These are phyloP conservation scores for Xylariaceae sp. DNA, from an alignment of 2,329 filamentous ascomycete species.

Conservation along the genomic window DNA sequence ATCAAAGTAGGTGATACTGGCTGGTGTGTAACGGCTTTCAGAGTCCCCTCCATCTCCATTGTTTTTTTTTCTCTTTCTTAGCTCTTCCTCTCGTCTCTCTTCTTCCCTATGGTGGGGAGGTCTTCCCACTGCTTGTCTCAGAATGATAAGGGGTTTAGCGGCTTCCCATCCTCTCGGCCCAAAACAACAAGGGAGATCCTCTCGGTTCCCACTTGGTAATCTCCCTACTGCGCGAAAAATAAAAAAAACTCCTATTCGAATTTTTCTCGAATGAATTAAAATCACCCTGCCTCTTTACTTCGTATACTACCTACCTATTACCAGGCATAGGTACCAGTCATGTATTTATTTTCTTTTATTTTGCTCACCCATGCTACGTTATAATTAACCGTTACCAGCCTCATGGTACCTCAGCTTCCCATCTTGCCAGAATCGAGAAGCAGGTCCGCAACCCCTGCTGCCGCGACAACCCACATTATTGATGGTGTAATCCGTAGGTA, in stretches of 20 bases:
- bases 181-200: neutral
- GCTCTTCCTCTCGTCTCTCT: constrained; percentile 1
- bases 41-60: neutral
- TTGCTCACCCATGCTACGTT: constrained; percentile 10
- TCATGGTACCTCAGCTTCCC: neutral
- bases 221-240: constrained; percentile 32
- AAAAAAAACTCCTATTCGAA: constrained; percentile 27
- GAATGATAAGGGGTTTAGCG: constrained; percentile 6
- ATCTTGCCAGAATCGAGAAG: neutral
- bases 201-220: constrained; percentile 18
- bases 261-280: constrained; percentile 32
- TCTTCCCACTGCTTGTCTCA: constrained; percentile 1
- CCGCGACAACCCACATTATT: constrained; percentile 7
- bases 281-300: neutral
- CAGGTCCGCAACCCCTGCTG: constrained; percentile 11
- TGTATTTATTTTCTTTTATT: neutral
- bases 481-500: neutral
- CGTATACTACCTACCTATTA: neutral
- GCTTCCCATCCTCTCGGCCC: constrained; percentile 14
- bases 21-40: neutral
- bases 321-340: neutral
- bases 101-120: neutral
- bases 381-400: neutral
- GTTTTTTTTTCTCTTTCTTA: neutral
- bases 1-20: neutral